phyloP scores from a whole-genome alignment of 345 rosid genomes.

The Pseudoturritis turrita region DNA sequence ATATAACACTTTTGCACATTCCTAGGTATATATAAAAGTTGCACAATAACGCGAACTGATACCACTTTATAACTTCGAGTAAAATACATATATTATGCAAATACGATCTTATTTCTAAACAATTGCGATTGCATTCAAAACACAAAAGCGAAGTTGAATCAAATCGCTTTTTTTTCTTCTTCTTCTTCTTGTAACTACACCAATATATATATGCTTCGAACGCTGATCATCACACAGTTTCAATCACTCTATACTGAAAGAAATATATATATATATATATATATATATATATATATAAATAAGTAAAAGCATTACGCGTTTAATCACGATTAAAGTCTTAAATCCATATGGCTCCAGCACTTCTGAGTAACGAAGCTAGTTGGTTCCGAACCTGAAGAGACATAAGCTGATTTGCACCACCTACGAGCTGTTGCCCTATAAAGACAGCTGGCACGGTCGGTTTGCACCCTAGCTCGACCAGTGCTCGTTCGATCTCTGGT shows the following conservation, averaged over 20 bases:
- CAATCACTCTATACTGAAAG: constrained; percentile 9
- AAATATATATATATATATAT: background rate
- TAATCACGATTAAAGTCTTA: constrained; percentile 24
- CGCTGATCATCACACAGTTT: background rate
- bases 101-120: constrained; percentile 9
- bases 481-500: constrained; percentile 47
- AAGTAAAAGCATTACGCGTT: background rate
- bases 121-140: constrained; percentile 1
- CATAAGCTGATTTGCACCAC: constrained; percentile 73
- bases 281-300: background rate
- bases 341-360: constrained; percentile 86
- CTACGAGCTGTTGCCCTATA: constrained; percentile 66
- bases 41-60: background rate
- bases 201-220: background rate
- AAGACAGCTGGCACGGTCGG: constrained; percentile 72
- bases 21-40: background rate
- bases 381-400: constrained; percentile 63
- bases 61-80: background rate
- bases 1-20: background rate
- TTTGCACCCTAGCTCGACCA: constrained; percentile 53
- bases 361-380: constrained; percentile 54
- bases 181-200: background rate
- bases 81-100: background rate
- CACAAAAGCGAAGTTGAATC: constrained; percentile 6
- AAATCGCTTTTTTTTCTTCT: background rate